Percentiles rank a stretch among this genome's conserved stretches.
These are phyloP conservation scores for Acer campestre DNA, from an alignment of 345 rosid species.

Conservation along the genomic window DNA sequence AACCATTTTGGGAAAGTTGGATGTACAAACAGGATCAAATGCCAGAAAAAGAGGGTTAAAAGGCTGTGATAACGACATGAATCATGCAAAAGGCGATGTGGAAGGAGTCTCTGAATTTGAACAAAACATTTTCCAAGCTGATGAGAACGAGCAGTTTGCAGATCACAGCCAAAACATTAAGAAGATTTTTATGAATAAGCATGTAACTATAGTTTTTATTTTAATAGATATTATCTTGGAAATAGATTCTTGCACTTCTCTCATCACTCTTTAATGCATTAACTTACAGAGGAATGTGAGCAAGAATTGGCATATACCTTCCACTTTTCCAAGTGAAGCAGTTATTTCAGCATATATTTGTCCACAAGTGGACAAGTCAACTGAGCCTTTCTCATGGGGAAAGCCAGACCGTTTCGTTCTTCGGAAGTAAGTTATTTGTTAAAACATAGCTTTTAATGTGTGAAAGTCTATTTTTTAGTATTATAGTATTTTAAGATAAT, in stretches of 20 bases:
- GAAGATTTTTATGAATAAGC: constrained; percentile 83
- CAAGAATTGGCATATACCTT: constrained; percentile 97
- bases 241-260: constrained; percentile 5
- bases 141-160: constrained; percentile 30
- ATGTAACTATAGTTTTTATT: constrained; percentile 46
- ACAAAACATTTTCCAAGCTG: constrained; percentile 32
- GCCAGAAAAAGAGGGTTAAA: constrained; percentile 48
- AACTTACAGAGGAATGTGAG: constrained; percentile 85
- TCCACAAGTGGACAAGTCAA: constrained; percentile 94
- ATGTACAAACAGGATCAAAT: constrained; percentile 37
- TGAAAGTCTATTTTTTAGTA: background rate
- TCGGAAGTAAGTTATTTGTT: constrained; percentile 53
- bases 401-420: constrained; percentile 84
- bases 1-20: constrained; percentile 67
- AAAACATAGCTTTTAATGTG: background rate
- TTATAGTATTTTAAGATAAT: background rate
- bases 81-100: constrained; percentile 12
- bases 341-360: constrained; percentile 74
- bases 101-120: constrained; percentile 33
- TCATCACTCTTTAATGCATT: constrained; percentile 4
- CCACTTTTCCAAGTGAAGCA: constrained; percentile 85
- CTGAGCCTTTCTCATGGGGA: constrained; percentile 93
- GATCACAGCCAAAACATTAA: constrained; percentile 46
- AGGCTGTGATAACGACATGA: constrained; percentile 29
- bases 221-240: background rate